Conservation (phyloP, 768 basidiomycete genomes). For the Hericium erinaceus region DNA sequence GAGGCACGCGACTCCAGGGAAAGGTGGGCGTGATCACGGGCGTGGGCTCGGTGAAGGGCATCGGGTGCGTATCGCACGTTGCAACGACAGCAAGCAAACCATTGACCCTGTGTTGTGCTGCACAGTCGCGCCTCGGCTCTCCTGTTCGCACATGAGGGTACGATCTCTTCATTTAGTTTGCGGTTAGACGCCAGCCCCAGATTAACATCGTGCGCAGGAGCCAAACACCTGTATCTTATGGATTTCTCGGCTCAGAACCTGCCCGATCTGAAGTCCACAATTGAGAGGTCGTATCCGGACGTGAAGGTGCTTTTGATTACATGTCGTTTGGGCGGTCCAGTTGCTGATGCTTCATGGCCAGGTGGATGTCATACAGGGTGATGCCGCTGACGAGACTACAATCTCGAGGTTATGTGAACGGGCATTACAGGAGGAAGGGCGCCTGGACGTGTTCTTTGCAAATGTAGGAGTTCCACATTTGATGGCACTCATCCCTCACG, state of each 20-base stretch:
- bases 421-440: conserved; percentile 73
- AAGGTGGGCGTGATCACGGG: conserved; percentile 89
- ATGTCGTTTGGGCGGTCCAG: not conserved
- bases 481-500: not conserved
- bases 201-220: conserved; percentile 36
- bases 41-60: conserved; percentile 78
- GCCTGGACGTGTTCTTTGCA: conserved; percentile 90
- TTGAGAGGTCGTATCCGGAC: conserved; percentile 59
- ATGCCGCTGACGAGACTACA: conserved; percentile 71
- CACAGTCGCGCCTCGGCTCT: conserved; percentile 61
- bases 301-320: conserved; percentile 52
- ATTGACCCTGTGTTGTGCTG: not conserved
- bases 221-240: conserved; percentile 66
- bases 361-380: conserved; percentile 72
- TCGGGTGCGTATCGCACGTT: conserved; percentile 49
- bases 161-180: conserved; percentile 2
- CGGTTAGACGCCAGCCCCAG: not conserved
- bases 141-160: conserved; percentile 75
- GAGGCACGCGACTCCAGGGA: conserved; percentile 48
- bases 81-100: not conserved
- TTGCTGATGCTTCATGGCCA: conserved; percentile 21
- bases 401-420: conserved; percentile 62
- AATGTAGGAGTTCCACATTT: conserved; percentile 45
- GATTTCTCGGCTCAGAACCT: conserved; percentile 64
- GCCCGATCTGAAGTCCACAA: conserved; percentile 58